Percentiles rank a stretch among this genome's conserved stretches.
These are phyloP conservation scores for Claviceps sp. DNA, from an alignment of 2,329 filamentous ascomycete species.

Conservation along the genomic window DNA sequence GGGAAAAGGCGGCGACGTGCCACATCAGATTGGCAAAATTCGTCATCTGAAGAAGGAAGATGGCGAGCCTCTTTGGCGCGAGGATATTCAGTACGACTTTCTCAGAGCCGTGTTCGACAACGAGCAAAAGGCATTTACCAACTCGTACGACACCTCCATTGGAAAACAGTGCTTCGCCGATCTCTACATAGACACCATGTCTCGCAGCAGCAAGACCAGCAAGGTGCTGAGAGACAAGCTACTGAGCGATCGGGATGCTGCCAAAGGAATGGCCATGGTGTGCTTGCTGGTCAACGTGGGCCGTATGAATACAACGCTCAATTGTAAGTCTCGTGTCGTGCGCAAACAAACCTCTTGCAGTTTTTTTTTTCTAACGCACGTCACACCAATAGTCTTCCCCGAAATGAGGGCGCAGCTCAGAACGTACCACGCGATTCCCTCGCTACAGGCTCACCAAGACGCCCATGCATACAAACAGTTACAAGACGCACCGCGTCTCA, in stretches of 20 bases:
- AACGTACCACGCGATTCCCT: constrained; percentile 96
- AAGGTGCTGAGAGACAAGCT: constrained; percentile 97
- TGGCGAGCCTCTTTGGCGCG: constrained; percentile 73
- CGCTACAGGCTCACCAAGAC: constrained; percentile 86
- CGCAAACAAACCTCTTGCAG: background rate
- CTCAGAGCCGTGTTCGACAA: constrained; percentile 69
- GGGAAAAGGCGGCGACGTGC: constrained; percentile 20
- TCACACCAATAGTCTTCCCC: constrained; percentile 61
- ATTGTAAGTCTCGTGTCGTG: constrained; percentile 49
- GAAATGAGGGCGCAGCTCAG: constrained; percentile 97
- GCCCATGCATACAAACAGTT: constrained; percentile 95
- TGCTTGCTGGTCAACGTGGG: constrained; percentile 94
- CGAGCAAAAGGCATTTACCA: constrained; percentile 67
- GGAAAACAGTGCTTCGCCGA: constrained; percentile 77
- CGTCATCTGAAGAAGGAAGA: constrained; percentile 80
- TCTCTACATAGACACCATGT: constrained; percentile 97
- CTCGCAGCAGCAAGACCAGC: constrained; percentile 95
- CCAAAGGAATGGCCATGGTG: constrained; percentile 98
- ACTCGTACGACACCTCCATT: constrained; percentile 59
- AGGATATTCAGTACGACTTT: constrained; percentile 83
- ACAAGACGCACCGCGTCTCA: constrained; percentile 88
- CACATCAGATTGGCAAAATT: constrained; percentile 51
- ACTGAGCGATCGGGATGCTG: constrained; percentile 77
- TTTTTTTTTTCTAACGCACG: background rate
- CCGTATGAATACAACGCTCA: constrained; percentile 96